Base-by-base conservation (phyloP, 768 basidiomycete species). In the Lactarius psammicola region DNA sequence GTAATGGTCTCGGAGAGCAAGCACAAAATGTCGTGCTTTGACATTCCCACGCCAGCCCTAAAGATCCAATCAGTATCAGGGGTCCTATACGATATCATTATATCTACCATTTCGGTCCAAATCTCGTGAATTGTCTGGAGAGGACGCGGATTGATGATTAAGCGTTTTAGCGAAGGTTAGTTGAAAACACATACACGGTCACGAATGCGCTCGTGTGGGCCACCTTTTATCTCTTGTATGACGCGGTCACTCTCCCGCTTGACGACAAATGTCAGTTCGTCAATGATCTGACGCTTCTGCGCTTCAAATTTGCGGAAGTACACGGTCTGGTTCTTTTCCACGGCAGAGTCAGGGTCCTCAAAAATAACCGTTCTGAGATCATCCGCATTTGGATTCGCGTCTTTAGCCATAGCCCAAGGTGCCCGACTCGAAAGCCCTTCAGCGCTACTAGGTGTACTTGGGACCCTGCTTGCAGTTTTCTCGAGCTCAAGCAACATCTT, bases 1-100 rank as follows among this genome's bases (percentile, higher is more conserved):
- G 64, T 72, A 75, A 67, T 76, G 71, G 63, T 78, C 77, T 18
- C 73, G 68, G 2, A 78, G 64, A 6, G 74, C 72, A 36, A 74
- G 70, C 3, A 68, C 68, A 46, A 68, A 64, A 30, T 68, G 63
- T 51, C 62, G 66, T 15, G 66, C 66, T 34, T 67, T 67, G n/a
- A 67, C 67, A 23, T 65, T 68, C 38, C 68, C 68, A 9, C 65
- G 64, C 68, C 68, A 38, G 74, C 73, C 51, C 63, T 64, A 11
- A 5, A 28, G 11, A 3, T 10, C 3, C 11, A 2, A 28, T 57
- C 33, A 51, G 23, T 1, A 2, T 57, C 36, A 20, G 9, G 20
- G 10, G 11, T 23, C 0, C 8, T 4, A 28, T 11, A 40, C 2
- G 42, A 11, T 26, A 38, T 1, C 28, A 44, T 33, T 0, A 5